Evolutionary conservation across 1,284 basidiomycete species (phyloP).

Genomic region (Hemileia vastatrix): DNA sequence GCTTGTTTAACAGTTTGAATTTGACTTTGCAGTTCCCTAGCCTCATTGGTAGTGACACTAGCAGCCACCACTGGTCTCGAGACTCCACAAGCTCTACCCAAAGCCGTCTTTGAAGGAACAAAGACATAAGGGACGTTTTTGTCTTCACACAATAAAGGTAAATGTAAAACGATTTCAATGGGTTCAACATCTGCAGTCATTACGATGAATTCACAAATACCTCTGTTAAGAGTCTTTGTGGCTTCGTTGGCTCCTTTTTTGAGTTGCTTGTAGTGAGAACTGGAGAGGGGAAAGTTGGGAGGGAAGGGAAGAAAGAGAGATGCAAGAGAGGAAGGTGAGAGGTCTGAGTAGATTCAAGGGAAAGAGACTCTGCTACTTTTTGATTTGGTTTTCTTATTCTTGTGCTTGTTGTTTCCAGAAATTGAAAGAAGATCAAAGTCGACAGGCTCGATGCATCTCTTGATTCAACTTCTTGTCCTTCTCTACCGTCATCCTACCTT

Average conservation of each 20-base stretch:
- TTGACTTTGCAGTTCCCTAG: constrained; percentile 79
- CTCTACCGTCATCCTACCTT: too few relatives aligned
- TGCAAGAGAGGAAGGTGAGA: background rate
- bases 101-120: constrained; percentile 81
- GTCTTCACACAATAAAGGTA: constrained; percentile 94
- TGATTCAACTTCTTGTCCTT: too few relatives aligned
- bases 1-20: constrained; percentile 78
- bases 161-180: constrained; percentile 91
- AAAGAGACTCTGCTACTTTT: background rate
- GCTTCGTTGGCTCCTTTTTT: constrained; percentile 95
- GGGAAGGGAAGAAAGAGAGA: background rate
- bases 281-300: background rate
- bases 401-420: too few relatives aligned
- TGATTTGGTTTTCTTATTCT: too few relatives aligned
- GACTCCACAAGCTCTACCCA: constrained; percentile 92
- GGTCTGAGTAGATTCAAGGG: background rate
- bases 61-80: constrained; percentile 88
- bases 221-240: constrained; percentile 96
- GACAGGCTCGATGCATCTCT: too few relatives aligned
- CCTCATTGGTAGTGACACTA: constrained; percentile 90
- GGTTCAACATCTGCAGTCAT: constrained; percentile 94
- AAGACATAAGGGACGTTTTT: constrained; percentile 64
- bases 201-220: constrained; percentile 96
- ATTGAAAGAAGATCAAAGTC: too few relatives aligned
- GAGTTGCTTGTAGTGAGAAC: constrained; percentile 79